phyloP scores from a whole-genome alignment of 495 filamentous ascomycete species.

The Podospora tetraspora region DNA sequence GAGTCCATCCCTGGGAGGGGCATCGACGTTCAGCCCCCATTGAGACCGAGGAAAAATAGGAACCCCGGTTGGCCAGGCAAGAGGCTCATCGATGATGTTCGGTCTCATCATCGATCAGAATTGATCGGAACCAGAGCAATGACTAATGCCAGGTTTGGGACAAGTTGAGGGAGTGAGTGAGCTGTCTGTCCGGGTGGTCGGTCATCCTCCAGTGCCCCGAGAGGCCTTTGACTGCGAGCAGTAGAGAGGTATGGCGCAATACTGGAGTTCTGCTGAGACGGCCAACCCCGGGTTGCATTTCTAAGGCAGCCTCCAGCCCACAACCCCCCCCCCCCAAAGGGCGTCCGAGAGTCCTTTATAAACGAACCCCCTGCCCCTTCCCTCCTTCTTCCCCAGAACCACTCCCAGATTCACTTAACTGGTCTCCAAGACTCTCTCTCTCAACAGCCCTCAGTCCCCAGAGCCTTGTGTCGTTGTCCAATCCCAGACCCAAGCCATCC shows the following conservation, averaged over 20 bases:
- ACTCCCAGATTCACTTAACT: constrained; percentile 1
- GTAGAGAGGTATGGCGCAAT: constrained; percentile 2
- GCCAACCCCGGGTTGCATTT: constrained; percentile 10
- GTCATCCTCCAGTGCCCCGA: constrained; percentile 8
- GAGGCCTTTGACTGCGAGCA: constrained; percentile 1
- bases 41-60: constrained; percentile 9
- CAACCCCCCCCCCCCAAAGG: constrained; percentile 8
- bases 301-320: constrained; percentile 13
- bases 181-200: background rate
- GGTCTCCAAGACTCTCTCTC: background rate
- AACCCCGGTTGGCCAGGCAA: constrained; percentile 12
- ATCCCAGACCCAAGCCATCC: background rate
- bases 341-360: constrained; percentile 18
- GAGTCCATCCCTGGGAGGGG: constrained; percentile 15
- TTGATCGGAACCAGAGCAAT: constrained; percentile 14
- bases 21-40: constrained; percentile 11
- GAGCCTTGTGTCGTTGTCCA: constrained; percentile 3
- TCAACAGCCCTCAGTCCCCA: background rate
- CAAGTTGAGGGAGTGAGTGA: background rate
- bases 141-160: constrained; percentile 21
- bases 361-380: constrained; percentile 19
- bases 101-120: background rate
- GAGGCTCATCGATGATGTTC: background rate
- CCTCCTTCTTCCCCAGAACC: constrained; percentile 1
- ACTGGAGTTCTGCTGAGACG: constrained; percentile 4